phyloP scores from a whole-genome alignment of 441 rosid species.

The Populus trichocarpa region DNA sequence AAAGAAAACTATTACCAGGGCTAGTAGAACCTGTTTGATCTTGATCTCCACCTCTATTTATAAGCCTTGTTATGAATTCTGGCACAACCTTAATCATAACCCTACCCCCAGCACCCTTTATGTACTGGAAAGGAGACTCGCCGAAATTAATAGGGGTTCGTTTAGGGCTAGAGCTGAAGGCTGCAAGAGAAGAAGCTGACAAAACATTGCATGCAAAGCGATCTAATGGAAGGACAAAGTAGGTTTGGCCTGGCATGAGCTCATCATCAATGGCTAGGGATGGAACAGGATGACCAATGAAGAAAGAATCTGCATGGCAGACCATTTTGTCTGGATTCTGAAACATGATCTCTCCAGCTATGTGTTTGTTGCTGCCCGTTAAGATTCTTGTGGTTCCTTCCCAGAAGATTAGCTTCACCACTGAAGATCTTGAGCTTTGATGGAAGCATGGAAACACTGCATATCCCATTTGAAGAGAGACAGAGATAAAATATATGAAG shows the following conservation, averaged over 20 bases:
- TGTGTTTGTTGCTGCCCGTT: conserved; percentile 34
- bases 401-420: conserved; percentile 50
- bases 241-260: conserved; percentile 64
- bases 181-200: conserved; percentile 57
- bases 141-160: conserved; percentile 39
- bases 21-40: not conserved
- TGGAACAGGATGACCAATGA: conserved; percentile 73
- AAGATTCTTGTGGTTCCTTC: conserved; percentile 51
- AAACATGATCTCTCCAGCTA: conserved; percentile 92
- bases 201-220: conserved; percentile 44
- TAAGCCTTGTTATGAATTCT: conserved; percentile 50
- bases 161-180: conserved; percentile 39
- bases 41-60: conserved; percentile 26
- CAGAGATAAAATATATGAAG: not conserved
- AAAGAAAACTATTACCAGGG: conserved; percentile 32
- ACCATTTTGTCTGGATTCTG: conserved; percentile 74
- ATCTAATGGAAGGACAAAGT: conserved; percentile 76
- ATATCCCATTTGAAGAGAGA: conserved; percentile 37
- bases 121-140: conserved; percentile 64
- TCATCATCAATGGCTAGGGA: conserved; percentile 60
- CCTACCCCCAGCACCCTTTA: conserved; percentile 51
- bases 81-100: conserved; percentile 66
- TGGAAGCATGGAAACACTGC: conserved; percentile 40
- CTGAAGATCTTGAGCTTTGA: conserved; percentile 15
- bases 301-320: conserved; percentile 75